These are phyloP conservation scores for Clonostachys rosea DNA, from an alignment of 2,329 filamentous ascomycete species.

Conservation along the genomic window DNA sequence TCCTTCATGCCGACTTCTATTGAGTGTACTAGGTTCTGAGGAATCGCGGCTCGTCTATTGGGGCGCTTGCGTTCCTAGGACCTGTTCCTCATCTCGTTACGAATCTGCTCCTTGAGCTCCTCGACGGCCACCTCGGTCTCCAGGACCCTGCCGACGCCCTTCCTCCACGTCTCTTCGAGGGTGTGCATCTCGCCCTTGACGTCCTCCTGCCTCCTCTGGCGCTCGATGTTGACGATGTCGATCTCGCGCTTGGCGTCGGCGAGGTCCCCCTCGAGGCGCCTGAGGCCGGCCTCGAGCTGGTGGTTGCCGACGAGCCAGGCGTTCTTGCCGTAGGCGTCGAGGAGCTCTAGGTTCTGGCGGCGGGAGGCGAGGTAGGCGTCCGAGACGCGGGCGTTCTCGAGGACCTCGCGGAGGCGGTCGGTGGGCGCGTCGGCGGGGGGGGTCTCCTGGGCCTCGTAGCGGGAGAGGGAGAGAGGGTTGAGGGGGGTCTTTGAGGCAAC, in stretches of 20 bases:
- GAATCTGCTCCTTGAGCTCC: conserved; percentile 59
- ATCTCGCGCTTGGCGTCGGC: conserved; percentile 62
- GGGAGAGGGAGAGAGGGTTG: conserved; percentile 63
- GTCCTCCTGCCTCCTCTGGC: conserved; percentile 66
- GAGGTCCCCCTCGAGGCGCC: conserved; percentile 69
- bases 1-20: too few relatives aligned
- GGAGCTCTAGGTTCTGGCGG: conserved; percentile 57
- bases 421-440: conserved; percentile 17
- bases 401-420: conserved; percentile 54
- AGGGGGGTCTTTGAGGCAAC: conserved; percentile 42
- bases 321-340: conserved; percentile 81
- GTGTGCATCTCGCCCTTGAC: conserved; percentile 68
- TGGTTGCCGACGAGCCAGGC: conserved; percentile 87
- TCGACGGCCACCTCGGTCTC: conserved; percentile 87
- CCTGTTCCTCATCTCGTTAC: conserved; percentile 50
- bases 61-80: too few relatives aligned
- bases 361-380: conserved; percentile 48
- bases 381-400: conserved; percentile 47
- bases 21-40: too few relatives aligned
- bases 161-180: conserved; percentile 75
- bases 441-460: conserved; percentile 75
- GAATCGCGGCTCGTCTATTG: too few relatives aligned
- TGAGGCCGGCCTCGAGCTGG: conserved; percentile 65
- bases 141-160: conserved; percentile 71
- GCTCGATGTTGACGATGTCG: conserved; percentile 66